These are phyloP conservation scores for Cornus kousa DNA, from an alignment of 148 eudicot genomes.

Conservation along the genomic window DNA sequence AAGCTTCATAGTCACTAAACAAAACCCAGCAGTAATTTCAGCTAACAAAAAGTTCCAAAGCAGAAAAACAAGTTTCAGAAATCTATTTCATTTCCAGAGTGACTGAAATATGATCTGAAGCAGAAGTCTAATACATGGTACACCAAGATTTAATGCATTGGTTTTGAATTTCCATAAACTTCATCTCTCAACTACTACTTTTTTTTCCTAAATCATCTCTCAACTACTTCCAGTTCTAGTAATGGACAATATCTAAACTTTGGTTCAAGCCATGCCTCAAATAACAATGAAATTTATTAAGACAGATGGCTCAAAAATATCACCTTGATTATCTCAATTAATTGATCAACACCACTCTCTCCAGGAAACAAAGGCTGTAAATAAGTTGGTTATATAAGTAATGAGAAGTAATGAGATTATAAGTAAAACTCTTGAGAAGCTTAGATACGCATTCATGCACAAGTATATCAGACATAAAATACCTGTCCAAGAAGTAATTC, in stretches of 20 bases:
- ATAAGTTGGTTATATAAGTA: conserved; percentile 3
- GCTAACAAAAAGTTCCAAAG: background rate
- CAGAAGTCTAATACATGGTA: background rate
- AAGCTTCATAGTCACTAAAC: no score
- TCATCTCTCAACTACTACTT: background rate
- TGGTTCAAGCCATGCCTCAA: background rate
- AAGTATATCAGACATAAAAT: conserved; percentile 3
- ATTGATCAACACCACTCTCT: conserved; percentile 97
- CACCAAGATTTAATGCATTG: background rate
- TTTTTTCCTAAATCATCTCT: no score
- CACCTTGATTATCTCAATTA: conserved; percentile 96
- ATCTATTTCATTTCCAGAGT: background rate
- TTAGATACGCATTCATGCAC: background rate
- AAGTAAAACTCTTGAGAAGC: conserved; percentile 2
- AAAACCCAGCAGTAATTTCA: no score
- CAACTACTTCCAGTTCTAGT: background rate
- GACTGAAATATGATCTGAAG: background rate
- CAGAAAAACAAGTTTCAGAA: background rate
- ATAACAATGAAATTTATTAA: background rate
- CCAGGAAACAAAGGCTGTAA: conserved; percentile 97
- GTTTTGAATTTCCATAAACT: background rate
- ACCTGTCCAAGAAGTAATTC: conserved; percentile 97
- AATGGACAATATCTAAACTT: background rate
- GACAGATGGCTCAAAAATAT: background rate
- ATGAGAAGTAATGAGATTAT: background rate